Evolutionary conservation across 306 rosid genomes (phyloP), one percentile per base, ranked within the genome.

Genomic region (Casuarina equisetifolia): DNA sequence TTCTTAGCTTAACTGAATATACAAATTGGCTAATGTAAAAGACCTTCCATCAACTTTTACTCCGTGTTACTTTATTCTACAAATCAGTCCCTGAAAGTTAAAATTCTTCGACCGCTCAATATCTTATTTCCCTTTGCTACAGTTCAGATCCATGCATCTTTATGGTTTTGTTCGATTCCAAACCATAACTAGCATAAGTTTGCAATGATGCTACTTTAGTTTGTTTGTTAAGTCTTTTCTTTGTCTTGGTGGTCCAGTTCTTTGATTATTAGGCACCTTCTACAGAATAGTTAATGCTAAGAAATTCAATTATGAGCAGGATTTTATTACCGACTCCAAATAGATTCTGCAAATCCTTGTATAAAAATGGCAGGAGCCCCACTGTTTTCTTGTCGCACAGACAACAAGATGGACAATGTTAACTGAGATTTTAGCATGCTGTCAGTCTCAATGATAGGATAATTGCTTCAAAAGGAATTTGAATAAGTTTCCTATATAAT

Each of bases 141-240:
- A 55, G 61, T 55, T 55, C 61, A 55, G 9, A 55, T 55, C 61
- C 19, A 55, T 55, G 61, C 61, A 55, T 55, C 61, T 55, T 6
- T n/a, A 35, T 55, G 35, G 36, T 55, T 55, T 19, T 55, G 36
- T 55, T 55, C 20, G 17, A 17, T 54, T 6, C 25, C 61, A 54
- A 54, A 17, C 20, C 32, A n/a, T 54, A 54, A 19, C 61, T 54
- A n/a, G 10, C 35, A n/a, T n/a, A 19, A 54, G 16, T 55, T 55
- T 52, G 58, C 58, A 4, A 17, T 16, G 35, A 7, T 55, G 2
- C 35, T 55, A 55, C 11, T 19, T 10, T 16, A 6, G 35, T 55
- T 55, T 55, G 61, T 55, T 2, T n/a, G 61, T 55, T 17, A 55
- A 9, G 61, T 5, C 16, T 55, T n/a, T 6, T 55, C 3, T 55